phyloP scores from a whole-genome alignment of 2,329 filamentous ascomycete genomes.

The Seiridium unicorne region DNA sequence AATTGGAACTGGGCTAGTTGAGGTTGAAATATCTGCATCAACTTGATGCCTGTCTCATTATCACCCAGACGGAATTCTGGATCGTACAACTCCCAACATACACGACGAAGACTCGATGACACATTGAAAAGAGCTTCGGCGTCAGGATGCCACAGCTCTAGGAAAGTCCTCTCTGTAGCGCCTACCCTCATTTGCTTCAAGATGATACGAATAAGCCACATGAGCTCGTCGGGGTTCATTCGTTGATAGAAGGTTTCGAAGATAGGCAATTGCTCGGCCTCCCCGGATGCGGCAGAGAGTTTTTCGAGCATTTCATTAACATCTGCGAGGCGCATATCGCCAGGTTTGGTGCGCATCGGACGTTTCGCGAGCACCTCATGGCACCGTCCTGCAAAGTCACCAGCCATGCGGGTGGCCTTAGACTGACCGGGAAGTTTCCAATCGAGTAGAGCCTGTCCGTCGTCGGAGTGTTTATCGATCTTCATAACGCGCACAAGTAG shows the following conservation, averaged over 20 bases:
- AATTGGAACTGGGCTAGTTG: constrained; percentile 92
- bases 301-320: constrained; percentile 85
- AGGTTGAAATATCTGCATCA: constrained; percentile 97
- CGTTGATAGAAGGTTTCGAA: constrained; percentile 80
- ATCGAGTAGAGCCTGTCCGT: constrained; percentile 79
- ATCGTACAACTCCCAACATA: constrained; percentile 91
- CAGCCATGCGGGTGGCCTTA: constrained; percentile 64
- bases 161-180: constrained; percentile 84
- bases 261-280: constrained; percentile 80
- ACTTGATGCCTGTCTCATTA: constrained; percentile 69
- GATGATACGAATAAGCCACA: constrained; percentile 93
- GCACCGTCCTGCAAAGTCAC: constrained; percentile 89
- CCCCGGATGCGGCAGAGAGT: constrained; percentile 71
- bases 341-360: constrained; percentile 69
- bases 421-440: constrained; percentile 86
- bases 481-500: constrained; percentile 90
- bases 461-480: constrained; percentile 86
- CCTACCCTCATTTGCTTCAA: constrained; percentile 72
- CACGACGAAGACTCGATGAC: constrained; percentile 82
- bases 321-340: constrained; percentile 81
- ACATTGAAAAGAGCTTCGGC: constrained; percentile 81
- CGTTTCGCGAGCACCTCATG: constrained; percentile 84
- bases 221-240: constrained; percentile 92
- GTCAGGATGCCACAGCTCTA: constrained; percentile 80
- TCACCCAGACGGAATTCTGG: constrained; percentile 69